Evolutionary conservation across 2,329 filamentous ascomycete species (phyloP).

Genomic region (Sphaerulina musiva): DNA sequence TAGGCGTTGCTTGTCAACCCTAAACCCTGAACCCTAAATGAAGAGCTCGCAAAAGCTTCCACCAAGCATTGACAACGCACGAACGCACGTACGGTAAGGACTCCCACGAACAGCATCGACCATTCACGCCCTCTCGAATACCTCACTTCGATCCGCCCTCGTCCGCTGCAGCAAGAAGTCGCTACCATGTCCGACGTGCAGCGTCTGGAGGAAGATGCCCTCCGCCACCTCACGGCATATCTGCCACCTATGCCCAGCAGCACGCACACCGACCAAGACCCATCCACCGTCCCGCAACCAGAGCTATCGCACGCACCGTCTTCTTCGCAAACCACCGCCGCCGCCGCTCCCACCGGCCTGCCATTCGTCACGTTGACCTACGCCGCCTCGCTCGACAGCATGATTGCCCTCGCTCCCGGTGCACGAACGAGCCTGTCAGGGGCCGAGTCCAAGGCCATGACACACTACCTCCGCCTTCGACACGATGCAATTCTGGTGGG

Average conservation of each 20-base stretch:
- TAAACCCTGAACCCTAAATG: slow-evolving; percentile 49
- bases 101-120: too few species aligned
- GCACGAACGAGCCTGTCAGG: slow-evolving; percentile 79
- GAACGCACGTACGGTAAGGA: too few species aligned
- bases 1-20: slow-evolving; percentile 58
- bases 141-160: too few species aligned
- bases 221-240: slow-evolving; percentile 47
- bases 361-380: slow-evolving; percentile 75
- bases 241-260: slow-evolving; percentile 30
- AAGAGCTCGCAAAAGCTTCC: too few species aligned
- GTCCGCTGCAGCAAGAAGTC: too few species aligned
- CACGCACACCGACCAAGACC: slow-evolving; percentile 2
- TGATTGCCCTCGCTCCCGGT: slow-evolving; percentile 65
- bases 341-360: slow-evolving; percentile 19
- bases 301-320: background rate
- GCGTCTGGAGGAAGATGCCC: slow-evolving; percentile 34
- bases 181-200: slow-evolving; percentile 21
- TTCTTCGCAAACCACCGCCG: too few species aligned
- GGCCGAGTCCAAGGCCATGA: slow-evolving; percentile 80
- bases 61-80: too few species aligned
- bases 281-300: background rate
- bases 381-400: slow-evolving; percentile 80
- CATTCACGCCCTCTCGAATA: too few species aligned
- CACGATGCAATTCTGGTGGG: slow-evolving; percentile 84
- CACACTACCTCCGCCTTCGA: slow-evolving; percentile 74